Evolutionary conservation across 805 yeast genomes (phyloP), one percentile per base, ranked within the genome.

Genomic region (Lachancea nothofagi): DNA sequence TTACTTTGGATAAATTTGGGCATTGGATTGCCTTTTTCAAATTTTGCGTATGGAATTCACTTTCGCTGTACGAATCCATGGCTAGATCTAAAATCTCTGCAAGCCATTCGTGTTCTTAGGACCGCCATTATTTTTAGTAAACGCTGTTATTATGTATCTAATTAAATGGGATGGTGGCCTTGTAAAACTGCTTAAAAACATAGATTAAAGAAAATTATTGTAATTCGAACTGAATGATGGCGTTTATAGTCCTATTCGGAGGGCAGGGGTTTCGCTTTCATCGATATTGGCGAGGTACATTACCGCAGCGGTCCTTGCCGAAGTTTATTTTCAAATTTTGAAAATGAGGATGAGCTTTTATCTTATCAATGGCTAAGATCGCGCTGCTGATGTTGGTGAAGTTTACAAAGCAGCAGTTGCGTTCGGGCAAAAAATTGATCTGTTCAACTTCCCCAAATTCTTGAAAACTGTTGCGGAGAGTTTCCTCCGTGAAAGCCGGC

Each of bases 271-370:
- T 29, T 20, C 7, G 15, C 20, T 21, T 36, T 32, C 43, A 56
- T 29, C 53, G 54, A 18, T 47, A 36, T 59, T 81, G 90, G 55
- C 95, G 74, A 36, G 97, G 96, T 44, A 87, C 78, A 57, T 89
- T 87, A 22, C 97, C 97, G 63, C 97, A 90, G 55, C 98, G 74
- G 59, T 87, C 96, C 57, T 88, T 88, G 37, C 97, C 97, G 59
- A 84, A 89, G 59, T 88, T 87, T 50, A 90, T 83, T 61, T 86
- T 86, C 53, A 88, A 71, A 43, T 73, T 72, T 49, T 74, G 71
- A 62, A 82, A 84, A 49, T 77, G 83, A 4, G 72, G 72, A 53
- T 80, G 78, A 33, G 83, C 80, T 61, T 85, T 83, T 50, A 89
- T 83, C 34, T 95, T 93, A 57, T 89, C 96, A 48, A 90, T 81